phyloP scores from a whole-genome alignment of 164 flowering plant species.

The Vitis cinerea region DNA sequence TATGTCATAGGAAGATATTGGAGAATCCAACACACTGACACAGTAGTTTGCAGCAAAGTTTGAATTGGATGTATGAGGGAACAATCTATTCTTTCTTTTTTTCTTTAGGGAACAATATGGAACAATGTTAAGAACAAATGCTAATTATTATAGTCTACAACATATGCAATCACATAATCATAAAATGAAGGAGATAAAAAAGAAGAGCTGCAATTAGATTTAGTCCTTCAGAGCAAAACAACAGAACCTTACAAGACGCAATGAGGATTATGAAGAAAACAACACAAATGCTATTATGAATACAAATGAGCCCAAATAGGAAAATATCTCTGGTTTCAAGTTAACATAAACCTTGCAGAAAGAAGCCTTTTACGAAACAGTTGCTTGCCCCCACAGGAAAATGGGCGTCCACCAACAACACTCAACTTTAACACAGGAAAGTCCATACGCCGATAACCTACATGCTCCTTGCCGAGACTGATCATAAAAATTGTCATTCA shows the following conservation, averaged over 20 bases:
- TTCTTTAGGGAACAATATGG: neutral
- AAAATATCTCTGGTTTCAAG: too few species aligned
- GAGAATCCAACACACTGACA: neutral
- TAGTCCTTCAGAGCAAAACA: too few species aligned
- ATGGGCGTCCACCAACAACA: constrained; percentile 92
- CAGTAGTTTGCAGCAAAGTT: neutral
- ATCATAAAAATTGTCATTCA: constrained; percentile 10
- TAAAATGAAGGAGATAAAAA: neutral
- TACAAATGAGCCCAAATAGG: too few species aligned
- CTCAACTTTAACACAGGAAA: constrained; percentile 64
- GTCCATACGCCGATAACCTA: constrained; percentile 66
- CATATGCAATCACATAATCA: neutral
- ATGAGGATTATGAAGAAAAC: too few species aligned
- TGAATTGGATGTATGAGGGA: neutral
- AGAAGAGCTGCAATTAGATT: too few species aligned
- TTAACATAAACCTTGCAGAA: constrained; percentile 48
- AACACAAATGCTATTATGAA: too few species aligned
- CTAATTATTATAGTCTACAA: neutral
- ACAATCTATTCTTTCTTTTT: neutral
- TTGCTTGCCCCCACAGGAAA: constrained; percentile 68
- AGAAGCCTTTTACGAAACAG: constrained; percentile 63
- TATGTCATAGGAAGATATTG: neutral
- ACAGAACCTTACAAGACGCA: too few species aligned
- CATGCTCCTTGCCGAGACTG: constrained; percentile 86
- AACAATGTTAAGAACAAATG: neutral